phyloP scores from a whole-genome alignment of 805 yeast species.

The Wickerhamomyces ciferrii region DNA sequence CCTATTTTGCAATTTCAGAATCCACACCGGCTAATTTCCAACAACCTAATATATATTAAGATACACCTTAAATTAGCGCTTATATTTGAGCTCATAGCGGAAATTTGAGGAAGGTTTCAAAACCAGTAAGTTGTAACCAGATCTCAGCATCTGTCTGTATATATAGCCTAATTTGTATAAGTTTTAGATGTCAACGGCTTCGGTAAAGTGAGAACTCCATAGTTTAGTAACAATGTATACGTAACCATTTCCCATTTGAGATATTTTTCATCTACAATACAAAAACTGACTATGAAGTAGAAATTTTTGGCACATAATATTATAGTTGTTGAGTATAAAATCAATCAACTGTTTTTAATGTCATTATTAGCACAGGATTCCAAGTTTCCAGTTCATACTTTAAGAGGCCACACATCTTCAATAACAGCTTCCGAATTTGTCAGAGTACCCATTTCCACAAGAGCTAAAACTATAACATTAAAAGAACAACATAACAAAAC shows the following conservation, averaged over 20 bases:
- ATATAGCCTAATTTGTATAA: too few species aligned
- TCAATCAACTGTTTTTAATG: background rate
- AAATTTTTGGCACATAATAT: background rate
- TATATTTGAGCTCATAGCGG: too few species aligned
- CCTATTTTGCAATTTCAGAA: too few species aligned
- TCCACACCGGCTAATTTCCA: too few species aligned
- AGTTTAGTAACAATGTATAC: background rate
- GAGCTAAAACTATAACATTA: background rate
- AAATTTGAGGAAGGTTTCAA: too few species aligned
- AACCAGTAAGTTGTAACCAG: too few species aligned
- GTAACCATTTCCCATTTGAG: background rate
- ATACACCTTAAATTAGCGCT: too few species aligned
- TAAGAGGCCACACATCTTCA: conserved; percentile 27
- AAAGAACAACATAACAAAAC: background rate
- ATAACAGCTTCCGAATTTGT: conserved; percentile 23
- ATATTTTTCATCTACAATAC: background rate
- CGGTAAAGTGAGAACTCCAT: background rate
- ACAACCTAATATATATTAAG: too few species aligned
- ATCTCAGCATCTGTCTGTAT: too few species aligned
- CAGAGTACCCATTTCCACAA: conserved; percentile 11
- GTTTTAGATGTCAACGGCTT: too few species aligned
- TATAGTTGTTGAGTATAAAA: background rate
- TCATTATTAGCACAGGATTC: background rate
- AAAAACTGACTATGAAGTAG: too few species aligned
- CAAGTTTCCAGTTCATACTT: conserved; percentile 12